Percentiles rank a stretch among this genome's conserved stretches.
Evolutionary conservation across 2,329 filamentous ascomycete species (phyloP).

Genomic region (Rutstroemia sp.): DNA sequence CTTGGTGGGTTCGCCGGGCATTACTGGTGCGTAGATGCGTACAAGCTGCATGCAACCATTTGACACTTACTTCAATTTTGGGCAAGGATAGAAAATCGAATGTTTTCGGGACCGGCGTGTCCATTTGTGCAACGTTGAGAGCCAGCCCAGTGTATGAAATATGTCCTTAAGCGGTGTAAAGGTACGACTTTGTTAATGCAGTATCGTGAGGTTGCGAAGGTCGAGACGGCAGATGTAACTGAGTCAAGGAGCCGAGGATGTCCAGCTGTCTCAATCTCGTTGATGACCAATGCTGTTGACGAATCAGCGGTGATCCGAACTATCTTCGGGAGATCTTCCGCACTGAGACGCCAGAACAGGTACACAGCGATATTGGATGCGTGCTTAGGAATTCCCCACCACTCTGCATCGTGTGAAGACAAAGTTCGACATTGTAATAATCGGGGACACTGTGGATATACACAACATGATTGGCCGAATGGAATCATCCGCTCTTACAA

Average conservation of each 20-base stretch:
- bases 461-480: not conserved
- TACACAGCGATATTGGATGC: not conserved
- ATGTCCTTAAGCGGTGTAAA: too few relatives aligned
- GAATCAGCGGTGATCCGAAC: not conserved
- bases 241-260: too few relatives aligned
- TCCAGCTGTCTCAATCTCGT: not conserved
- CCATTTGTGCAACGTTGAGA: not conserved
- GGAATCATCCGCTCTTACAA: not conserved
- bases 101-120: not conserved
- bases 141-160: too few relatives aligned
- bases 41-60: constrained; percentile 11
- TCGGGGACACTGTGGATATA: not conserved
- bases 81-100: constrained; percentile 39
- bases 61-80: constrained; percentile 44
- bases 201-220: too few relatives aligned
- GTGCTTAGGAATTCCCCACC: not conserved
- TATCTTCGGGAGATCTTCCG: constrained; percentile 4
- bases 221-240: too few relatives aligned
- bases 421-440: not conserved
- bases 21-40: not conserved
- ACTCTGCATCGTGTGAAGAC: not conserved
- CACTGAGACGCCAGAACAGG: not conserved
- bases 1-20: not conserved
- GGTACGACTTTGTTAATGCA: too few relatives aligned
- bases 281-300: constrained; percentile 7